phyloP scores from a whole-genome alignment of 352 stramenopile species.

The Globisporangium uncinulatum region DNA sequence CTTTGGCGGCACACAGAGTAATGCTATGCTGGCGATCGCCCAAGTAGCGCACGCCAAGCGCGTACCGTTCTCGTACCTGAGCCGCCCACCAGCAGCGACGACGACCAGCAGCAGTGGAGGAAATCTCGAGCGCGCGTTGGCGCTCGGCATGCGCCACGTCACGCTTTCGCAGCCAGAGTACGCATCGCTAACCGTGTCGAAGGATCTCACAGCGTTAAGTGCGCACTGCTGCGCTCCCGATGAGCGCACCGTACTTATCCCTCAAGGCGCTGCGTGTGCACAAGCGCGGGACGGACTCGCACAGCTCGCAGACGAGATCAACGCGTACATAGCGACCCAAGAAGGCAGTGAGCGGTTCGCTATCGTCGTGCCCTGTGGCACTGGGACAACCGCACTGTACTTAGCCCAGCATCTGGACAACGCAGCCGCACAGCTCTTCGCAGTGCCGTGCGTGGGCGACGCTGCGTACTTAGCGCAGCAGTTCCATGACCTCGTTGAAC shows the following conservation, averaged over 20 bases:
- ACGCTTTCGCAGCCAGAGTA: constrained; percentile 39
- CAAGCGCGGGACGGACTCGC: constrained; percentile 54
- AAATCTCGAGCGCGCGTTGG: constrained; percentile 41
- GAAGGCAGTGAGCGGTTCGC: constrained; percentile 29
- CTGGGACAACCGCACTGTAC: constrained; percentile 75
- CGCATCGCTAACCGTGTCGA: constrained; percentile 30
- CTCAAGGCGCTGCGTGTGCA: constrained; percentile 63
- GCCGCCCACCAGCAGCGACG: constrained; percentile 23
- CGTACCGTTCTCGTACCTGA: constrained; percentile 86
- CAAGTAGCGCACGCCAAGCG: constrained; percentile 65
- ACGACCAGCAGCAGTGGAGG: not conserved
- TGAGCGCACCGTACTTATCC: constrained; percentile 35
- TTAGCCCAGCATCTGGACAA: constrained; percentile 60
- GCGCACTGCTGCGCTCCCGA: not conserved
- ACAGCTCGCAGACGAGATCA: constrained; percentile 63
- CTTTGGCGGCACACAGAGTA: constrained; percentile 78
- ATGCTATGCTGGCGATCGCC: constrained; percentile 81
- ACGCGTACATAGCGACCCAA: constrained; percentile 33
- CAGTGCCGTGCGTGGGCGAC: constrained; percentile 71
- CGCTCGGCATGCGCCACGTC: constrained; percentile 67
- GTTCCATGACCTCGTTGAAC: constrained; percentile 30
- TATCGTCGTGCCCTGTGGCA: constrained; percentile 69
- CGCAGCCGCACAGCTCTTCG: constrained; percentile 33
- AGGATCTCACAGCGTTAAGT: constrained; percentile 27
- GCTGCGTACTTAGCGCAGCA: constrained; percentile 50